These are phyloP conservation scores for Sanguinoderma infundibulare DNA, from an alignment of 1,284 basidiomycete species.

Conservation along the genomic window DNA sequence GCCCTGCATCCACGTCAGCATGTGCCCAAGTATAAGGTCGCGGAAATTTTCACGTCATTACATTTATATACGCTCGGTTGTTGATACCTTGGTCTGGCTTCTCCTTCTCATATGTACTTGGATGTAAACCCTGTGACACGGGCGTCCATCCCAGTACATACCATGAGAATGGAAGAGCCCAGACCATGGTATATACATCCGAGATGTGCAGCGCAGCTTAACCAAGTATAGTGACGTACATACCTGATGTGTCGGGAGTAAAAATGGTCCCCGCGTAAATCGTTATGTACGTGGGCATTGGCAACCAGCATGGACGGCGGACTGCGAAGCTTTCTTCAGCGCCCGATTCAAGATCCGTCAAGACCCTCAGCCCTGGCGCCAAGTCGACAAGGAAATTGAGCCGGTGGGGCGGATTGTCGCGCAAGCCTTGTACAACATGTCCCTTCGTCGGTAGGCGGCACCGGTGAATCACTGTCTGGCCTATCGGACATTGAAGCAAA, in stretches of 20 bases:
- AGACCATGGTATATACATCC: constrained; percentile 25
- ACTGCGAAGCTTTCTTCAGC: too few species aligned
- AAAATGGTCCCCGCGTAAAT: too few species aligned
- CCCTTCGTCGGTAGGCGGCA: not conserved
- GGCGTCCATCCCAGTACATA: constrained; percentile 30
- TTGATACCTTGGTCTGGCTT: constrained; percentile 23
- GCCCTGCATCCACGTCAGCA: not conserved
- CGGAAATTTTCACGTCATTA: not conserved
- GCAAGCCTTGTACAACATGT: not conserved
- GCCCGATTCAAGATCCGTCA: too few species aligned
- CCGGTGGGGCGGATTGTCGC: not conserved
- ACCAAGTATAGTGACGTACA: not conserved
- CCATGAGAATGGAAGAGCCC: constrained; percentile 37
- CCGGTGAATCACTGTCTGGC: not conserved
- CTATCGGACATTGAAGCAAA: not conserved
- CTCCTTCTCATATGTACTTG: constrained; percentile 32
- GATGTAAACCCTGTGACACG: constrained; percentile 25
- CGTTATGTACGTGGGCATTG: too few species aligned
- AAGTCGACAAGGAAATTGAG: too few species aligned
- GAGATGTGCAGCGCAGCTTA: constrained; percentile 5
- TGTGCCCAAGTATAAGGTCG: not conserved
- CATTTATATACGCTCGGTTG: constrained; percentile 7
- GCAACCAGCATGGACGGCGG: too few species aligned
- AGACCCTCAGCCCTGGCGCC: too few species aligned
- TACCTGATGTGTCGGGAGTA: too few species aligned